Evolutionary conservation across 1,284 basidiomycete genomes (phyloP), one percentile per base, ranked within the genome.

Genomic region (Boletus mariae): DNA sequence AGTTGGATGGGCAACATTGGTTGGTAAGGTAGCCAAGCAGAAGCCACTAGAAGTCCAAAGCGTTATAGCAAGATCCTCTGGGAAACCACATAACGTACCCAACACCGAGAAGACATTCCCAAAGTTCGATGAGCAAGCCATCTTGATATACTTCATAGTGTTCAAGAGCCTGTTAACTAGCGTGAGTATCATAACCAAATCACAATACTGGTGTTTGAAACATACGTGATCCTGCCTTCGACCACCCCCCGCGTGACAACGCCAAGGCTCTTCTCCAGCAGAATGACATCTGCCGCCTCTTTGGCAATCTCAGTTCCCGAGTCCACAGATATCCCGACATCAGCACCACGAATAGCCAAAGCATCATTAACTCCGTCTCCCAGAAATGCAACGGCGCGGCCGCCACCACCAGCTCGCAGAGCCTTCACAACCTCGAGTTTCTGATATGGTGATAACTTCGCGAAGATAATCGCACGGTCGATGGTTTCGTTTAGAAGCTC

Each of bases 221-320:
- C 66, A 12, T 58, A 67, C 66, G 66, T 67, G 57, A 67, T 66
- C 31, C 66, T 69, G 54, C 66, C 66, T 48, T 67, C 69, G 8
- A 71, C 52, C 20, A 67, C 66, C 44, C 66, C 69, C 1, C 65
- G 66, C 4, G 61, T 61, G 25, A 67, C 69, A 13, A 71, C 68
- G 3, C 17, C 66, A 40, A 67, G 61, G 17, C 66, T 67, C 49
- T 67, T 67, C 57, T 98, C 94, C 40, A 98, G 92, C 17, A 99
- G 80, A 61, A 99, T 98, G 53, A 96, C 87, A 71, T 98, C 95
- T 6, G 95, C 94, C 5, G 96, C 96, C 74, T 98, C 95, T 72
- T 98, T 98, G 15, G 96, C 94, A 15, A 99, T 96, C 66, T 99
- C 96, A 5, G 96, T 98, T 11, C 96, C 96, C 53, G 90, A 90